Conservation (phyloP, 805 yeast species). For the Metschnikowia kunwiensis region DNA sequence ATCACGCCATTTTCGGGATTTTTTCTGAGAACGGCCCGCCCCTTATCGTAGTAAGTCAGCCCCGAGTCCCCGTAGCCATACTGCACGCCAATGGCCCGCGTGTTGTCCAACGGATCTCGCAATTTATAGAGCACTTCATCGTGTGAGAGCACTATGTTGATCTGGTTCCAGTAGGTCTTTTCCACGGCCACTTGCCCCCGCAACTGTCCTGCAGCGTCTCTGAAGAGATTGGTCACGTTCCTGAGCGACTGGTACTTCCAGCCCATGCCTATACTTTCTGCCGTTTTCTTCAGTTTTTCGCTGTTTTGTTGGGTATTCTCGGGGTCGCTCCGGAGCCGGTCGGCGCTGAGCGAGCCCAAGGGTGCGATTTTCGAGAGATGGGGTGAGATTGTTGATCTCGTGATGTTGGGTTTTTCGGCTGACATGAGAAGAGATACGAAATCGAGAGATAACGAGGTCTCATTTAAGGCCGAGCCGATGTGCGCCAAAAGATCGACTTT, state of each 20-base stretch:
- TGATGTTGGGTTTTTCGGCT: slow-evolving; percentile 79
- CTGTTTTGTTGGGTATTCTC: slow-evolving; percentile 15
- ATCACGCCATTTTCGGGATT: slow-evolving; percentile 34
- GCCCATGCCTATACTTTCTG: slow-evolving; percentile 56
- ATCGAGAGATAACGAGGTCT: slow-evolving; percentile 83
- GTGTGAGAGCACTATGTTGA: slow-evolving; percentile 44
- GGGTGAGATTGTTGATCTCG: slow-evolving; percentile 84
- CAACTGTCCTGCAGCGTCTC: slow-evolving; percentile 50
- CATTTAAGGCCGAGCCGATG: slow-evolving; percentile 73
- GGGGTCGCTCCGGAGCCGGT: slow-evolving; percentile 29
- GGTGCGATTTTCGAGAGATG: slow-evolving; percentile 72
- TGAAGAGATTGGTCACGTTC: slow-evolving; percentile 51
- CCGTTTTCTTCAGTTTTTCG: slow-evolving; percentile 22
- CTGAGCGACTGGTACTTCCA: slow-evolving; percentile 79
- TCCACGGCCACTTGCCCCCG: slow-evolving; percentile 58
- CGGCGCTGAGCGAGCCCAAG: slow-evolving; percentile 65
- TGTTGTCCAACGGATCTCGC: slow-evolving; percentile 46
- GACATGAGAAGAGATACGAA: slow-evolving; percentile 81
- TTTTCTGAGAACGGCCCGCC: slow-evolving; percentile 68
- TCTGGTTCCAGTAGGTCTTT: slow-evolving; percentile 58
- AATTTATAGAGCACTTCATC: slow-evolving; percentile 67
- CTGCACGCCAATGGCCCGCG: slow-evolving; percentile 69
- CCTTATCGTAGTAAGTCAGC: slow-evolving; percentile 68
- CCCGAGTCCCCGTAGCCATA: slow-evolving; percentile 94
- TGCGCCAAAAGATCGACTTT: slow-evolving; percentile 52